Conservation (phyloP, 1,284 basidiomycete species). For the Entoloma clypeatum region DNA sequence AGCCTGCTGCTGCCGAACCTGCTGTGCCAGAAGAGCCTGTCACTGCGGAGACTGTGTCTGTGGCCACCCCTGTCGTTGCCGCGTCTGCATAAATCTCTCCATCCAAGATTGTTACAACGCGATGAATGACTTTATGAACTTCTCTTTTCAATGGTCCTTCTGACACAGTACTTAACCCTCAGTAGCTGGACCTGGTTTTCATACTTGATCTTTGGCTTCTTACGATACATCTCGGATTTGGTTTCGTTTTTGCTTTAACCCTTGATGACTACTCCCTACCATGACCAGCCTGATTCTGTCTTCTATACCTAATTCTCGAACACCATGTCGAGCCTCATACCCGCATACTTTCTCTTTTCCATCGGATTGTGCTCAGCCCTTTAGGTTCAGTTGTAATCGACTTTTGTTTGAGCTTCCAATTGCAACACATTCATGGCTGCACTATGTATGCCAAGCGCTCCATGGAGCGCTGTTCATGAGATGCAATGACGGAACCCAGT, state of each 20-base stretch:
- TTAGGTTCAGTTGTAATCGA: slow-evolving; percentile 58
- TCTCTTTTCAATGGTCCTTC: slow-evolving; percentile 37
- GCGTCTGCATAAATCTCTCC: slow-evolving; percentile 54
- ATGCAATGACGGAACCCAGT: no score
- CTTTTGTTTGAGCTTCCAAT: no score
- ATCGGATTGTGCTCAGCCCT: slow-evolving; percentile 56
- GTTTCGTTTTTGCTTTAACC: slow-evolving; percentile 39
- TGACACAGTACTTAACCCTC: slow-evolving; percentile 34
- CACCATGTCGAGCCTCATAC: slow-evolving; percentile 42
- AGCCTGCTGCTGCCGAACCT: slow-evolving; percentile 33
- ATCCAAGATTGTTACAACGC: slow-evolving; percentile 20
- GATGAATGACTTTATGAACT: slow-evolving; percentile 55
- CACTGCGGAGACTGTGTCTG: slow-evolving; percentile 37
- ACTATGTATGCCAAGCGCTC: no score
- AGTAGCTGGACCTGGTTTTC: slow-evolving; percentile 26
- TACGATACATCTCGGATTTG: slow-evolving; percentile 66
- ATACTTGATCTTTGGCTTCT: slow-evolving; percentile 30
- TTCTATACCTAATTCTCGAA: slow-evolving; percentile 45
- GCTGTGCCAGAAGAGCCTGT: slow-evolving; percentile 34
- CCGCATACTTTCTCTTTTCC: slow-evolving; percentile 46
- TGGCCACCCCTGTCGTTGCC: slow-evolving; percentile 46
- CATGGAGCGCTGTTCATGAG: no score
- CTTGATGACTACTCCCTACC: slow-evolving; percentile 40
- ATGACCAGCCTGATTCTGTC: slow-evolving; percentile 51
- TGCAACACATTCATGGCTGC: no score